Conservation (phyloP, 352 stramenopile species). For the Globisporangium canariense region DNA sequence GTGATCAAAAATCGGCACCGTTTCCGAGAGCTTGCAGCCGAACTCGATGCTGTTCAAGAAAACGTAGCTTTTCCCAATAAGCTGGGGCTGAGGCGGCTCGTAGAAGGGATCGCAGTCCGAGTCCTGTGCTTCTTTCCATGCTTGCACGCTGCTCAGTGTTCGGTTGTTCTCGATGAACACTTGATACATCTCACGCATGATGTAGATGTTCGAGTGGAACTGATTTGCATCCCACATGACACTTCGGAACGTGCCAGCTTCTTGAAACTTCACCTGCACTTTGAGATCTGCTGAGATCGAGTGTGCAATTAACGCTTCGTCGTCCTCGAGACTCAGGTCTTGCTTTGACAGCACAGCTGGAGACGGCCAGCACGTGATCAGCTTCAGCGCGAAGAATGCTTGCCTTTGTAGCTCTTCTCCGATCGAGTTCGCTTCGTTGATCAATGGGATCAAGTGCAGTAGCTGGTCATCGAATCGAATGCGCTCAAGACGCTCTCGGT, state of each 20-base stretch:
- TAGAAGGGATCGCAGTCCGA: conserved; percentile 73
- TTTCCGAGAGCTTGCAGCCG: conserved; percentile 58
- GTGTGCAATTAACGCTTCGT: conserved; percentile 45
- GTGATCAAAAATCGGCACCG: conserved; percentile 56
- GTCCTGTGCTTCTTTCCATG: conserved; percentile 32
- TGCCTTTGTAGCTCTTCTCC: conserved; percentile 73
- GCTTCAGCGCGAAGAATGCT: conserved; percentile 62
- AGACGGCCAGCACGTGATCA: conserved; percentile 46
- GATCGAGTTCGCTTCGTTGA: conserved; percentile 87
- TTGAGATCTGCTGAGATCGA: conserved; percentile 65
- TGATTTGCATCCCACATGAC: conserved; percentile 79
- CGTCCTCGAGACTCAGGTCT: conserved; percentile 42
- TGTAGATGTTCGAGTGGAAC: conserved; percentile 75
- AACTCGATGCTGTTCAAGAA: conserved; percentile 61
- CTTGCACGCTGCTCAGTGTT: conserved; percentile 26
- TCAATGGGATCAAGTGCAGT: conserved; percentile 67
- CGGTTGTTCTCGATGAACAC: conserved; percentile 78
- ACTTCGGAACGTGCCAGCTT: conserved; percentile 65
- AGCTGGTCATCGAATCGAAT: conserved; percentile 80
- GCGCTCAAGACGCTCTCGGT: conserved; percentile 67
- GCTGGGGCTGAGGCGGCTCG: conserved; percentile 54
- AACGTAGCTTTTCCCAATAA: conserved; percentile 75
- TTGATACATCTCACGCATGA: conserved; percentile 89
- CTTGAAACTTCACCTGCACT: conserved; percentile 77
- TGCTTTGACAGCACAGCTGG: conserved; percentile 24